Evolutionary conservation across 139 green algal species (phyloP).

Genomic region (Tetraselmis striata): DNA sequence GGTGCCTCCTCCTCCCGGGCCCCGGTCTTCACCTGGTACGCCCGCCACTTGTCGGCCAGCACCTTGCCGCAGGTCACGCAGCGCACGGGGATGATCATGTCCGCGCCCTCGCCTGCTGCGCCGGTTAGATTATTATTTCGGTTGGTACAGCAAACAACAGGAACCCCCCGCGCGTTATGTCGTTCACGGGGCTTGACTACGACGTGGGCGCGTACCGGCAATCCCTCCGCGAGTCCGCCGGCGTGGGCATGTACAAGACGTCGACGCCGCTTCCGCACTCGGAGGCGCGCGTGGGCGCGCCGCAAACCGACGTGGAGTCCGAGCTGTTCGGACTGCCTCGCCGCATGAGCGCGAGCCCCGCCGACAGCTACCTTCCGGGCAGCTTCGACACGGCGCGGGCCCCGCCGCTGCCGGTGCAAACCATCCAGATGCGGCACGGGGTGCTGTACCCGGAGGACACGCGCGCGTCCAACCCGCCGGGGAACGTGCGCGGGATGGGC

Average conservation of each 20-base stretch:
- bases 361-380: neutral
- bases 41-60: neutral
- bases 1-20: neutral
- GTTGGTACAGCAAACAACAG: neutral
- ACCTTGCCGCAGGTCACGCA: slow-evolving; percentile 4
- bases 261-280: neutral
- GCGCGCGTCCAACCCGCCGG: neutral
- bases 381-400: neutral
- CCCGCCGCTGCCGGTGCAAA: neutral
- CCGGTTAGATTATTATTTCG: neutral
- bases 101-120: no score
- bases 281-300: neutral
- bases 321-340: neutral
- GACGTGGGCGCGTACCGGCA: neutral
- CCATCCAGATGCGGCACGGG: neutral
- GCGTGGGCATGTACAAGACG: neutral
- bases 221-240: neutral
- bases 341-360: neutral
- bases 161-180: no score
- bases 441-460: neutral
- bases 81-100: slow-evolving; percentile 4
- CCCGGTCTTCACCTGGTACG: neutral
- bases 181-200: neutral
- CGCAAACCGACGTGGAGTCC: neutral
- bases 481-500: neutral